Base-by-base conservation (phyloP, 208 protist genomes). In the Acanthamoeba royreba region DNA sequence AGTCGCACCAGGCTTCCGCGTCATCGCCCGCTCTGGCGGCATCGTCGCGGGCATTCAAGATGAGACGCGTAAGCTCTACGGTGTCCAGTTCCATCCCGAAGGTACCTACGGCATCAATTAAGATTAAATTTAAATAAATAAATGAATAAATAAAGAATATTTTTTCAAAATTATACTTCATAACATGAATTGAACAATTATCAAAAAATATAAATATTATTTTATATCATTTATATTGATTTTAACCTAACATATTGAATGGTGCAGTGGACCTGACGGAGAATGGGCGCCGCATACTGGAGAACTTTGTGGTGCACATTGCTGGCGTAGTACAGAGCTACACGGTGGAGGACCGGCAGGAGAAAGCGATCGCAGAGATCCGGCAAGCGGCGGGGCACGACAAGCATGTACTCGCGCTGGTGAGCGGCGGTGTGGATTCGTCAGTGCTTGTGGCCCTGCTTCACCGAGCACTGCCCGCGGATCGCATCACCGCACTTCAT, bases 51-150 rank as follows among this genome's bases (percentile, higher is more conserved):
- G 72, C 61, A 93, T 95, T 98, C 52, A 98, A 90, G 96, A 98
- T 94, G 43, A 45, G 13, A 83, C 94, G 42, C 90, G 95, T 45
- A 96, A 96, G 13, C 94, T 98, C 5, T 99, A 97, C 94, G 98
- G 98, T 92, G 97, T 99, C n/a, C 98, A 99, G 97, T 99, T 99
- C 95, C 99, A 99, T 94, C 98, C 98, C 2, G 99, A 99, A 69
- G 74, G 33, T 81, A 22, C 55, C 5, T 28, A 9, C 7, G 19
- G n/a, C 0, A 31, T 55, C 13, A 9, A 19, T 19, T 55, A 9
- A 9, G 9, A 19, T 9, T 19, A 55, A 19, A 9, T 66, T n/a
- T n/a, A n/a, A n/a, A n/a, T n/a, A n/a, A n/a, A n/a, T n/a, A n/a
- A n/a, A n/a, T n/a, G n/a, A n/a, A n/a, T n/a, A n/a, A n/a, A n/a